Evolutionary conservation across 164 flowering plant genomes (phyloP), one percentile per base, ranked within the genome.

Genomic region (Euptelea pleiosperma): DNA sequence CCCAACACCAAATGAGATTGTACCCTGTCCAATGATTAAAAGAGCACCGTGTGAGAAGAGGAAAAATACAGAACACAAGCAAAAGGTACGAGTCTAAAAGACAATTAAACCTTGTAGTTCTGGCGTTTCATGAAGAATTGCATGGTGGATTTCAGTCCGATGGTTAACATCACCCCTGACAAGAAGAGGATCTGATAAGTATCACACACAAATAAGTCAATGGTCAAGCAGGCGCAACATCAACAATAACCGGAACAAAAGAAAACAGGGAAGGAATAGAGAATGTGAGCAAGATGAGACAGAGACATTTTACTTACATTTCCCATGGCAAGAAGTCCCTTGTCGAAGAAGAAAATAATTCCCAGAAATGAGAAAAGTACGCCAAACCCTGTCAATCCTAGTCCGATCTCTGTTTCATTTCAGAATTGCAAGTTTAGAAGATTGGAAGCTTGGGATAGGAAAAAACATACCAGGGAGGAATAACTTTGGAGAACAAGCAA

Each of bases 321-420:
- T 75, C 98, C 98, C 92, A 93, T 89, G 58, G 98, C 92, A 64
- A 93, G 84, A 52, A 93, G 71, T 16, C 96, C 97, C 75, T 89
- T 89, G 70, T 93, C 98, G 48, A 93, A 93, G 61, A 93, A 79
- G 66, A 89, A 83, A 30, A 93, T 64, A 15, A 93, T 67, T 44
- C 97, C 98, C 79, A 93, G 69, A 62, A 87, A 76, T 24, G 96
- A 80, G 77, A 93, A 93, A 71, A 93, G 76, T 18, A 89, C 53
- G 49, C 98, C 96, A 66, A 89, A 93, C 39, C 90, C 96, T 7
- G 97, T 89, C 83, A 93, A 75, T 58, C 98, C 98, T 15, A 89
- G 80, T 45, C 98, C 98, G 55, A 93, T 93, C 77, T 89, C 96
- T 89, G 96, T 67, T 63, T 36, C 62, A 75, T 61, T 43, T 50